Evolutionary conservation across 345 rosid species (phyloP).

Genomic region (Dovyalis caffra): DNA sequence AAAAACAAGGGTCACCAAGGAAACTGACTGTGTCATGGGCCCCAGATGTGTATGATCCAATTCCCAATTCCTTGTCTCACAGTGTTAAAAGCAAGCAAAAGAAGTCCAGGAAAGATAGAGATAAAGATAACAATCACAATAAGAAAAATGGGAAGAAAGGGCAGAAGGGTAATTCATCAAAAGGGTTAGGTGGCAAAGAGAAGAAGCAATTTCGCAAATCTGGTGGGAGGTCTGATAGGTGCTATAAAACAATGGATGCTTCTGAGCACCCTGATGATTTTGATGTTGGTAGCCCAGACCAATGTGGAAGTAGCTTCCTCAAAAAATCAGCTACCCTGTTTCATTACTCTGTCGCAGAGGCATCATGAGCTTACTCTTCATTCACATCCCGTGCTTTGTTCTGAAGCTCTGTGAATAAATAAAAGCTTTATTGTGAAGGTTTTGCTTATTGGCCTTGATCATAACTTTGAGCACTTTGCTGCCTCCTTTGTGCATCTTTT

Average conservation of each 20-base stretch:
- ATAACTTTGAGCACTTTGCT: neutral
- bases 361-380: conserved; percentile 31
- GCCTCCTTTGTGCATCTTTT: neutral
- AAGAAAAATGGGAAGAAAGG: conserved; percentile 78
- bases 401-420: conserved; percentile 34
- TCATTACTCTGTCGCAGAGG: conserved; percentile 59
- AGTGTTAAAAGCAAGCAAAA: conserved; percentile 52
- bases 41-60: conserved; percentile 85
- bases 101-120: conserved; percentile 54
- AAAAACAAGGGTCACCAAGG: conserved; percentile 43
- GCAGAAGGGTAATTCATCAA: conserved; percentile 53
- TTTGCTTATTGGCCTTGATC: neutral
- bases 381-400: neutral
- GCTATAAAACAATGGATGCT: conserved; percentile 25
- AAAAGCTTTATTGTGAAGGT: conserved; percentile 9
- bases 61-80: conserved; percentile 67
- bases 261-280: conserved; percentile 26
- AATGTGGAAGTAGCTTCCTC: conserved; percentile 61
- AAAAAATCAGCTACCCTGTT: conserved; percentile 34
- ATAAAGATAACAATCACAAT: conserved; percentile 21
- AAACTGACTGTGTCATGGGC: conserved; percentile 74
- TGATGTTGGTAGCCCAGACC: conserved; percentile 46
- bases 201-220: conserved; percentile 60
- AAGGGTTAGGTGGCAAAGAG: conserved; percentile 50
- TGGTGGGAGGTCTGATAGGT: conserved; percentile 26